Percentiles rank a stretch among this genome's conserved stretches.
These are phyloP conservation scores for Debaryomyces sp. DNA, from an alignment of 1,139 yeast species.

Conservation along the genomic window DNA sequence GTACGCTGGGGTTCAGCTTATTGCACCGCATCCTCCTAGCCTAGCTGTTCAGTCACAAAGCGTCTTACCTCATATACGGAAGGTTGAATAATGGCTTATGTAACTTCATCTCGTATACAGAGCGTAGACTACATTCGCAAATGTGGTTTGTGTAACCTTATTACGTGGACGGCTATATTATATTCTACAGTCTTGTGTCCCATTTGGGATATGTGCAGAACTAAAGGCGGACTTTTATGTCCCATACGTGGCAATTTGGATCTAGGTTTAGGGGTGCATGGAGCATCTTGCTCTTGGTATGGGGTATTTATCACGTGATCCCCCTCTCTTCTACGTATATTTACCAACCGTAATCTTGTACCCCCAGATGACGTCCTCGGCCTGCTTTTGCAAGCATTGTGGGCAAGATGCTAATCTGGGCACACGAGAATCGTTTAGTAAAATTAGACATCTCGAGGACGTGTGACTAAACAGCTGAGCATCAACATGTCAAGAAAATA, in stretches of 20 bases:
- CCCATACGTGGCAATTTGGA: not conserved
- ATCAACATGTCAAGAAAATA: not conserved
- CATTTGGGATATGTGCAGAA: not conserved
- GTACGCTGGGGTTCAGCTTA: not conserved
- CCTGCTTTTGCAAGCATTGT: not conserved
- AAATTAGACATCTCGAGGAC: not conserved
- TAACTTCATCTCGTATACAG: not conserved
- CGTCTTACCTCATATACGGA: not conserved
- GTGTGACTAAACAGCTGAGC: not conserved
- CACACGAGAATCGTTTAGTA: not conserved
- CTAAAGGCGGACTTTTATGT: not conserved
- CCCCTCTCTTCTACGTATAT: not conserved
- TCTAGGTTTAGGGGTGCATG: constrained; percentile 2
- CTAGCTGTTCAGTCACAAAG: not conserved
- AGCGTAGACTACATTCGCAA: not conserved
- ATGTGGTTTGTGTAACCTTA: constrained; percentile 2
- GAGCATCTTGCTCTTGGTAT: not conserved
- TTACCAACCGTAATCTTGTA: not conserved
- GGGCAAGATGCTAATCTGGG: not conserved
- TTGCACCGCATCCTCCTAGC: not conserved
- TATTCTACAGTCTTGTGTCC: not conserved
- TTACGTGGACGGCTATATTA: not conserved
- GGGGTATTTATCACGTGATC: not conserved
- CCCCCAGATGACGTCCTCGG: not conserved
- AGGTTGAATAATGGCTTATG: constrained; percentile 1